A percentile compares a stretch with the other conserved stretches of the same genome.
These are phyloP conservation scores for Geosmithia putterillii DNA, from an alignment of 2,329 filamentous ascomycete species.

Conservation along the genomic window DNA sequence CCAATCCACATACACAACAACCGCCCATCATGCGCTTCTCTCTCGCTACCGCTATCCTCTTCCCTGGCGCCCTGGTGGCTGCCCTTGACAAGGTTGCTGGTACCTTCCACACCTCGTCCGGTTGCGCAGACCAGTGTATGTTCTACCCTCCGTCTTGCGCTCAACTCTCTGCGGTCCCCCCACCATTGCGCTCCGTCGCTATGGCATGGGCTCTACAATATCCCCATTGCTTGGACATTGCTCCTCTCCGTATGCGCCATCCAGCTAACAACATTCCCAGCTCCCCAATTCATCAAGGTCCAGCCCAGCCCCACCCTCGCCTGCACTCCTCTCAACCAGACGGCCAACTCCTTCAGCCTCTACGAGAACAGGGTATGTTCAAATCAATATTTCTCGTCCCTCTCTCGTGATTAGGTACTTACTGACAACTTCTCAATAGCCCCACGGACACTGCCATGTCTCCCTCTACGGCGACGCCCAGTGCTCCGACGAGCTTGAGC, in stretches of 20 bases:
- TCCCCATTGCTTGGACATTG: background rate
- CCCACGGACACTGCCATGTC: background rate
- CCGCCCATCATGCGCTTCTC: background rate
- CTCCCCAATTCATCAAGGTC: background rate
- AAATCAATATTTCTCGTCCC: background rate
- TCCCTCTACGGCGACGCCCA: background rate
- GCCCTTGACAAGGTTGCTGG: background rate
- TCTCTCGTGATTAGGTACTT: background rate
- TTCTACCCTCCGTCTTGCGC: background rate
- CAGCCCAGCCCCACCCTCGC: background rate
- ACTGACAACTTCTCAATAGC: background rate
- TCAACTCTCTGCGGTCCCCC: background rate
- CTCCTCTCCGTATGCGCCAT: too few relatives aligned
- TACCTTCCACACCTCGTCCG: background rate
- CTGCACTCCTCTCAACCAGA: constrained; percentile 1
- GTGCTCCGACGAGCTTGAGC: background rate
- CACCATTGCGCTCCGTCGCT: background rate
- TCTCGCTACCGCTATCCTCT: background rate
- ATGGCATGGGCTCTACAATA: background rate
- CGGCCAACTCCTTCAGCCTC: constrained; percentile 1
- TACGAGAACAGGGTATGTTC: background rate
- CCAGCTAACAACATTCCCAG: too few relatives aligned
- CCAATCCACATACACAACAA: background rate
- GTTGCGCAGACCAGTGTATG: background rate
- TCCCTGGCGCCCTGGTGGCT: background rate